Conservation (phyloP, 2,329 filamentous ascomycete species). For the Colletotrichum tabaci region DNA sequence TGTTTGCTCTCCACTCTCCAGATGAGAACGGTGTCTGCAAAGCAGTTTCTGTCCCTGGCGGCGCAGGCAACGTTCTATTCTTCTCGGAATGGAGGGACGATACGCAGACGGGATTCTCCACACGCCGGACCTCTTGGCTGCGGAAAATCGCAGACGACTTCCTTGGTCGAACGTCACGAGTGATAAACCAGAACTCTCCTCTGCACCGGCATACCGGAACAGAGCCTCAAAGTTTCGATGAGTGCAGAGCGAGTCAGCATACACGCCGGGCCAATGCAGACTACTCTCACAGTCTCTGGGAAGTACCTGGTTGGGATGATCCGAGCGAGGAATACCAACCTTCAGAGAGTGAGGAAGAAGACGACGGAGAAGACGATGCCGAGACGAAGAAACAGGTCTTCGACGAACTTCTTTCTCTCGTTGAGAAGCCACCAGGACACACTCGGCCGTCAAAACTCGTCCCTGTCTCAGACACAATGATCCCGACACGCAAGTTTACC, state of each 20-base stretch:
- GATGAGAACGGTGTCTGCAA: not conserved
- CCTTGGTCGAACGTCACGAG: no score
- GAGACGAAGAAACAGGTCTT: no score
- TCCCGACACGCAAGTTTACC: not conserved
- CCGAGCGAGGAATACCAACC: no score
- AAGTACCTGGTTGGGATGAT: no score
- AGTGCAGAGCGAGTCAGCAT: no score
- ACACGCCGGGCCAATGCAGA: no score
- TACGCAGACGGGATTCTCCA: not conserved
- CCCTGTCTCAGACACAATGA: not conserved
- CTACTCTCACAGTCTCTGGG: no score
- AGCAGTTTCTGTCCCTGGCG: not conserved
- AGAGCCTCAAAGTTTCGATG: not conserved
- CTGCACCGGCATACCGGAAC: not conserved
- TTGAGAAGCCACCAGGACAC: no score
- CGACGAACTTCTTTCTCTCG: no score
- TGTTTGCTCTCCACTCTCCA: slow-evolving; percentile 1
- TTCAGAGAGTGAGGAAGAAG: not conserved
- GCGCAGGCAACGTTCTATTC: not conserved
- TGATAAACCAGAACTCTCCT: not conserved
- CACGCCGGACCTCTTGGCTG: not conserved
- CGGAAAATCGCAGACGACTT: not conserved
- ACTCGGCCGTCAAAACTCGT: not conserved
- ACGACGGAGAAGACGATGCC: not conserved
- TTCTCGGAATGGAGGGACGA: slow-evolving; percentile 15